Base-by-base conservation (phyloP, 257 asterid genomes). In the Scutellaria baicalensis region DNA sequence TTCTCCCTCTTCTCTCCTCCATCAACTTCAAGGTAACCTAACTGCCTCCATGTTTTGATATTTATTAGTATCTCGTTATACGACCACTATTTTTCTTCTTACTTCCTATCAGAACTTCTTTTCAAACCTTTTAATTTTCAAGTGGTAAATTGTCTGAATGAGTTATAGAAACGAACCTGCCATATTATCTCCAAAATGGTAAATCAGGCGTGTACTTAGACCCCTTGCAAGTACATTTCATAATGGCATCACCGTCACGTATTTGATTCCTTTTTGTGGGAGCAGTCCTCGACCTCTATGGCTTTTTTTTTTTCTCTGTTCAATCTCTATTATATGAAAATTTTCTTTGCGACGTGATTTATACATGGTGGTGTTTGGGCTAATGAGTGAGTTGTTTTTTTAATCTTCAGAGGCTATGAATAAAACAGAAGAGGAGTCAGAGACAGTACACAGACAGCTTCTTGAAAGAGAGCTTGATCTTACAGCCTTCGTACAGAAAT, bases 381-480 rank as follows among this genome's bases (percentile, higher is more conserved):
- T n/a, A n/a, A n/a, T 40, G n/a, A 58, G 36, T 42, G 38, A 20
- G 56, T 59, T 64, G 8, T 16, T 50, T 20, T 48, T 23, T 76
- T 14, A 43, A 42, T 66, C 51, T 59, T 59, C 92, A 92, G 98
- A 88, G 47, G 88, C 90, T 38, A 84, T 88, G 92, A 73, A 74
- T 61, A 75, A 78, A 68, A 74, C 89, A 0, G 98, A 90, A 0
- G 90, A 85, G 68, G 98, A 89, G 49, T 90, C 98, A 3, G 95
- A 92, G 70, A 77, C 84, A 16, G 83, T 90, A 23, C 97, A 89
- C 72, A 69, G 81, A 49, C 92, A 90, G 85, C 91, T 89, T 50
- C 88, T 90, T 59, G 89, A 84, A 9, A 59, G 81, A 55, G 96
- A 90, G 80, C 76, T 77, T 8, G 97, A 90, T 72, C 80, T 85